phyloP scores from a whole-genome alignment of 2,329 filamentous ascomycete genomes.

The Phaeomoniella chlamydospora region DNA sequence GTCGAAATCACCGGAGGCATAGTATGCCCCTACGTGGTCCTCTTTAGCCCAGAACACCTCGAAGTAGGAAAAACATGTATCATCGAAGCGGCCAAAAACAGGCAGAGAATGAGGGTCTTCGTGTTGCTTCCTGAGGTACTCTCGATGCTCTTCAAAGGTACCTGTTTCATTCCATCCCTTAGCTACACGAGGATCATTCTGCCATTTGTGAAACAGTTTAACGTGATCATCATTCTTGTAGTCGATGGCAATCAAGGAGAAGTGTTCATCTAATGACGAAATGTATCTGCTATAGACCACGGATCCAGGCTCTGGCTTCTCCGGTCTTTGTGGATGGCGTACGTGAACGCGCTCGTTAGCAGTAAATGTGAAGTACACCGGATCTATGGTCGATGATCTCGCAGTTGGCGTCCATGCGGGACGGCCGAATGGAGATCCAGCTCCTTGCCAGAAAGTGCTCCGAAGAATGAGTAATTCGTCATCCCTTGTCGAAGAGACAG shows the following conservation, averaged over 20 bases:
- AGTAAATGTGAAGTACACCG: conserved; percentile 25
- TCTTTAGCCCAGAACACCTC: conserved; percentile 69
- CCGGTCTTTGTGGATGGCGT: conserved; percentile 55
- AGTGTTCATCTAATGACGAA: conserved; percentile 59
- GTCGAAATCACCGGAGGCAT: conserved; percentile 40
- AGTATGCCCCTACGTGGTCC: conserved; percentile 46
- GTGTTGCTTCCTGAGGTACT: conserved; percentile 55
- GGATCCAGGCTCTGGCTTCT: conserved; percentile 56
- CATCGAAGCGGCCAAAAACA: conserved; percentile 57
- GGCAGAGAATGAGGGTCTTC: conserved; percentile 58
- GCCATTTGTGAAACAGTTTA: conserved; percentile 61
- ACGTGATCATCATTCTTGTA: conserved; percentile 50
- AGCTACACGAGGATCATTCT: conserved; percentile 70
- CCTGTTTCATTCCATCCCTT: conserved; percentile 71
- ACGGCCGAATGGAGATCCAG: conserved; percentile 52
- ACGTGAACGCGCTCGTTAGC: conserved; percentile 38
- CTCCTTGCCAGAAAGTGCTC: conserved; percentile 55
- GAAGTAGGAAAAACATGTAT: conserved; percentile 60
- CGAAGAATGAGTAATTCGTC: conserved; percentile 34
- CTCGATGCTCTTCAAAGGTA: conserved; percentile 57
- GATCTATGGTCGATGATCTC: conserved; percentile 8
- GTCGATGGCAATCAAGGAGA: conserved; percentile 63
- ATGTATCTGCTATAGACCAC: conserved; percentile 68
- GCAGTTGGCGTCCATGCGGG: conserved; percentile 45
- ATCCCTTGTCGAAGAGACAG: neutral